Evolutionary conservation across 768 basidiomycete species (phyloP), one percentile per base, ranked within the genome.

Genomic region (Trametes villosa): DNA sequence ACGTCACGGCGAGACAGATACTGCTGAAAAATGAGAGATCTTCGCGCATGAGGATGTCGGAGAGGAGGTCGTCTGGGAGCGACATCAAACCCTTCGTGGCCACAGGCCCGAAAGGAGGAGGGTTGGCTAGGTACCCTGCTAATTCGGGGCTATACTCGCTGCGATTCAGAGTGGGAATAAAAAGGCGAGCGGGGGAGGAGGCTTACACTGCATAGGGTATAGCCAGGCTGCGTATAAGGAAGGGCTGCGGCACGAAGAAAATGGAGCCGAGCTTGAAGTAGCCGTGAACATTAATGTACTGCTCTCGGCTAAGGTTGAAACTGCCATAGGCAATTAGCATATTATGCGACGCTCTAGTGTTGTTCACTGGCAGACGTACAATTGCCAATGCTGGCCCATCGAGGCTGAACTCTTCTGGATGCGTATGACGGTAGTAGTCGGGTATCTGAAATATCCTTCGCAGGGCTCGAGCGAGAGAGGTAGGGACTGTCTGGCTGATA

Each of bases 21-120:
- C 85, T 58, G 70, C 90, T 59, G 89, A 92, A 59, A 82, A 82
- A 67, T 75, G 90, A 67, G 90, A 91, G 31, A 84, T 84, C 13
- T 81, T 63, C 64, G 26, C 20, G 11, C 15, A 30, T 30, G 67
- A 72, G 41, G 75, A 76, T 27, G 62, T 65, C 4, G 26, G 68
- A 58, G 75, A 69, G 20, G 71, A 67, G 22, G 63, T 68, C 40
- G 64, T 58, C 31, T 45, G 57, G 42, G 74, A 76, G 3, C 73
- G 73, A 33, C 70, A 70, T 15, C 75, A 70, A 51, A 77, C 48
- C 57, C 13, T 50, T 51, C 48, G 34, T 50, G 17, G 48, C 42
- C 15, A 8, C 6, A 9, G 15, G 30, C 9, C 49, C 49, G 2
- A 34, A 20, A 1, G 49, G 33, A 4, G 48, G 41, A 11, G 57